Base-by-base conservation (phyloP, 2,329 filamentous ascomycete species). In the Endocalyx cinctus region DNA sequence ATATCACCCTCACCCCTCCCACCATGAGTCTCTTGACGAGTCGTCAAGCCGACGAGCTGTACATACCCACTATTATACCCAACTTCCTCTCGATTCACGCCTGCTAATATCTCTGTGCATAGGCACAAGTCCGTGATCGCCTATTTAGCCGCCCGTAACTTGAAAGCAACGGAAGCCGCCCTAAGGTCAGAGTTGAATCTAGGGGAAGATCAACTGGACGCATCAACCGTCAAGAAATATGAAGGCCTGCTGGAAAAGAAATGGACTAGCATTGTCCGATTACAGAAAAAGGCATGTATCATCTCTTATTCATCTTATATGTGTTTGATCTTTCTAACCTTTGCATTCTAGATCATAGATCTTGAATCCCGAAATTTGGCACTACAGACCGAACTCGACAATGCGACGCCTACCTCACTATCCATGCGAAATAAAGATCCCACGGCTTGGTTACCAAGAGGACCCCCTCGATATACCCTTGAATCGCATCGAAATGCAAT, bases 191-290 rank as follows among this genome's bases (percentile, higher is more conserved):
- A 96, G 60, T 66, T 86, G n/a, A 72, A 74, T 35, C 73, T 95
- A 5, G 74, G 79, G 32, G n/a, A n/a, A n/a, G 77, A 76, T 35
- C 64, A 66, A 29, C 89, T 94, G 51, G 87, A 95, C 57, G 72
- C 84, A 42, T 74, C 77, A 13, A 95, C 87, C 14, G 75, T 82
- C 33, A 95, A 95, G 69, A 95, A 94, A 65, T 97, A 96, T 66
- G 88, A 95, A 63, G 85, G 86, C 2, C 64, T 97, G 17, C 65
- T 97, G 47, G 90, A 97, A 72, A 96, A 95, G 76, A 97, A 97
- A 70, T 97, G 90, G 90, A 97, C 90, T 14, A 92, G 87, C 52
- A 84, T 97, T 17, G 88, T 96, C 52, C 77, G 90, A 41, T 63
- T 97, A 60, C 90, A 97, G 65, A 96, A 95, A 64, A 97, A 95